phyloP scores from a whole-genome alignment of 2,329 filamentous ascomycete genomes.

The Fusarium oligoseptatum region DNA sequence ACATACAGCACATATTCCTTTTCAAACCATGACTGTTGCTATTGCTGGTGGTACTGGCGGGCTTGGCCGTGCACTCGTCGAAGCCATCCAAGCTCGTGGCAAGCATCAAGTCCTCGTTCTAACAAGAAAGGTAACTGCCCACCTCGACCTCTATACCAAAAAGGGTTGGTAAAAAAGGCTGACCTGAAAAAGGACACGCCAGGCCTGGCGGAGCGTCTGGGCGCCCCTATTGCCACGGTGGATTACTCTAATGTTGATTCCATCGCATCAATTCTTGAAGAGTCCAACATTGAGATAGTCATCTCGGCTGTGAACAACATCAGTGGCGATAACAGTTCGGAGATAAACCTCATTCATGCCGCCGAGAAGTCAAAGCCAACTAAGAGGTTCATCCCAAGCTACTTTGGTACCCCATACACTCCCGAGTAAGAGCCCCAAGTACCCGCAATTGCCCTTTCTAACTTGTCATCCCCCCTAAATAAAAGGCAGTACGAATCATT shows the following conservation, averaged over 20 bases:
- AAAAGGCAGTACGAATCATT: neutral
- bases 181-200: neutral
- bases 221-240: conserved; percentile 39
- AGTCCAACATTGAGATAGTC: conserved; percentile 59
- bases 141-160: neutral
- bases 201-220: conserved; percentile 16
- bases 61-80: neutral
- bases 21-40: neutral
- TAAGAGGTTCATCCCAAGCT: conserved; percentile 58
- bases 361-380: conserved; percentile 56
- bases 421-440: neutral
- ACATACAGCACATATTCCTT: neutral
- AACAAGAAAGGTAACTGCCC: conserved; percentile 51
- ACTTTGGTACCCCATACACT: conserved; percentile 53
- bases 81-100: conserved; percentile 42
- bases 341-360: conserved; percentile 58
- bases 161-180: neutral
- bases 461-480: neutral
- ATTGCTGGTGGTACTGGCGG: neutral
- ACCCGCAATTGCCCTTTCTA: neutral
- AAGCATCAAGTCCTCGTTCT: conserved; percentile 59
- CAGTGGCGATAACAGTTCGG: conserved; percentile 27
- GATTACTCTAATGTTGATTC: conserved; percentile 47
- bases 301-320: conserved; percentile 56
- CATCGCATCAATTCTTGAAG: conserved; percentile 40